Base-by-base conservation (phyloP, 2,329 filamentous ascomycete species). In the Ceratocystis eucalypticola region DNA sequence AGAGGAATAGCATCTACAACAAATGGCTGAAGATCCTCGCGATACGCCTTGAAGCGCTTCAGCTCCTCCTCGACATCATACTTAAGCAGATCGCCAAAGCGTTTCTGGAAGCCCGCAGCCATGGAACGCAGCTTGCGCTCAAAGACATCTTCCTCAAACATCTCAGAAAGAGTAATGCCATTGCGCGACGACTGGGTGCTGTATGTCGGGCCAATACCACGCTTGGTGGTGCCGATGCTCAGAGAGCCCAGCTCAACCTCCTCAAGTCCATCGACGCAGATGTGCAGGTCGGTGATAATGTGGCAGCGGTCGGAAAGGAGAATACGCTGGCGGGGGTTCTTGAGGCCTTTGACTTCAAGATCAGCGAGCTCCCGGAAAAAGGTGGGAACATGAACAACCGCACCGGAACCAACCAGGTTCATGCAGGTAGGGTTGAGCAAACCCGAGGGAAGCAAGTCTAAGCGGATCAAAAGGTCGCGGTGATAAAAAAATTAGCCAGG, bases 61-160 rank as follows among this genome's bases (percentile, higher is more conserved):
- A 91, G 81, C 76, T 91, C 88, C 44, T 85, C 84, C 70, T 91
- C 86, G 5, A 86, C 80, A 69, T 91, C 84, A 73, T 84, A 83
- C 69, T 84, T 73, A 65, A 88, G 75, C 30, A 88, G 75, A 70
- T 87, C 82, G 6, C 88, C 87, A 71, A 84, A 91, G 64, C 86
- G 79, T 76, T 87, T 85, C 77, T 84, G 80, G 76, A 82, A 88
- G n/a, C 82, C 84, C 5, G 75, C 70, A 7, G 82, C 86, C 61
- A 91, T 76, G 28, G 78, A 76, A 50, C 85, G 80, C 55, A 91
- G 76, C 74, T 88, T 88, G 50, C 75, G 72, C 75, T 89, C 87
- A 70, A 91, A 90, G 6, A 80, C 73, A 50, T 81, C 77, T 73
- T 84, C 80, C 72, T 88, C 78, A 73, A 90, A 89, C 69, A 91